Evolutionary conservation across 2,329 filamentous ascomycete genomes (phyloP).

Genomic region (Calonectria ilicicola): DNA sequence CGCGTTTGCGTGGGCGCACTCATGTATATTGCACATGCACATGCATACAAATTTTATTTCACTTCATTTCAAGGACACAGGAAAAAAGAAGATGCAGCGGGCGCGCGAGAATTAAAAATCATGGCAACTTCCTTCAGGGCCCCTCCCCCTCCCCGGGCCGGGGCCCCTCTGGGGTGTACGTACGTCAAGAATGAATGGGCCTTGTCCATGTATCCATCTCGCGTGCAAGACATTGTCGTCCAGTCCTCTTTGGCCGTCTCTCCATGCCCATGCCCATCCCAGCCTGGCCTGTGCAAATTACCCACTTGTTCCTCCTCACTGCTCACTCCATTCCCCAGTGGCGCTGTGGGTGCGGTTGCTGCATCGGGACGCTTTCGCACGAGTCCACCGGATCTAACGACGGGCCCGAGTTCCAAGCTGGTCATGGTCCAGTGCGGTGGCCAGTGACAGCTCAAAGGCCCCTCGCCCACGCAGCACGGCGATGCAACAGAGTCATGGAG

Average conservation of each 20-base stretch:
- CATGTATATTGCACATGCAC: background rate
- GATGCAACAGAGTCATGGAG: constrained; percentile 4
- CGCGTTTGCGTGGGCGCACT: background rate
- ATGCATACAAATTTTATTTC: background rate
- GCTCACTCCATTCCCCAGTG: constrained; percentile 17
- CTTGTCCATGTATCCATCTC: background rate
- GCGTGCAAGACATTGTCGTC: constrained; percentile 1
- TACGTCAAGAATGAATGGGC: constrained; percentile 8
- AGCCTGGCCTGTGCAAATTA: background rate
- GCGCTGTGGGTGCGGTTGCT: constrained; percentile 22
- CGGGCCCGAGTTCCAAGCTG: constrained; percentile 22
- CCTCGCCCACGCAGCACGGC: constrained; percentile 4
- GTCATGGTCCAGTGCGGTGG: constrained; percentile 14
- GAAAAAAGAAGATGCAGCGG: background rate
- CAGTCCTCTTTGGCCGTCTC: constrained; percentile 7
- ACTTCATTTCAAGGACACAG: background rate
- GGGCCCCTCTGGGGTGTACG: constrained; percentile 10
- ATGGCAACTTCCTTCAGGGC: background rate
- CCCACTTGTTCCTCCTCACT: constrained; percentile 11
- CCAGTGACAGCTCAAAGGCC: constrained; percentile 16
- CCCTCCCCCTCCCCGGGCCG: background rate
- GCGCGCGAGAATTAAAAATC: constrained; percentile 5
- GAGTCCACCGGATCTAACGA: constrained; percentile 27
- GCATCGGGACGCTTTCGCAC: constrained; percentile 24
- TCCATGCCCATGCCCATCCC: constrained; percentile 18